A percentile compares a stretch with the other conserved stretches of the same genome.
Evolutionary conservation across 306 rosid species (phyloP).

Genomic region (Quercus bicolor): DNA sequence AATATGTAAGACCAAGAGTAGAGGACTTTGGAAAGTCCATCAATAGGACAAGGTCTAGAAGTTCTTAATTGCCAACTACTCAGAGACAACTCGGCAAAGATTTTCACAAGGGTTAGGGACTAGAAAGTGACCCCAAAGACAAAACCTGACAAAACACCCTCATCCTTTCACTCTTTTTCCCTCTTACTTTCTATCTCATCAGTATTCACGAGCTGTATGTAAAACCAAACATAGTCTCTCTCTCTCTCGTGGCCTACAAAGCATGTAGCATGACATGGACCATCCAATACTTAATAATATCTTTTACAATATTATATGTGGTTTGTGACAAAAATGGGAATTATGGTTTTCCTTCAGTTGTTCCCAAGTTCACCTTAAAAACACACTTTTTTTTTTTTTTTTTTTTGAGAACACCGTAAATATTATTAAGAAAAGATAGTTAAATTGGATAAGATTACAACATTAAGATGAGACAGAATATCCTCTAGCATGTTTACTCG

Average conservation of each 20-base stretch:
- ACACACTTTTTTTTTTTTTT: too few relatives aligned
- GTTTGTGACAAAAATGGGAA: constrained; percentile 17
- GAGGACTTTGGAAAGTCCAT: constrained; percentile 40
- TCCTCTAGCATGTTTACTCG: too few relatives aligned
- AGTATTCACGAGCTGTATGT: constrained; percentile 60
- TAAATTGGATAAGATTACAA: too few relatives aligned
- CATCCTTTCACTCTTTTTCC: not conserved
- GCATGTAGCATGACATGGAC: constrained; percentile 48
- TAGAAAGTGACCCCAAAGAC: constrained; percentile 27
- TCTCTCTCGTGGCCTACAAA: not conserved
- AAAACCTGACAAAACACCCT: constrained; percentile 46
- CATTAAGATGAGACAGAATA: too few relatives aligned
- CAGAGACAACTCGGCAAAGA: constrained; percentile 48
- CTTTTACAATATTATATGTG: constrained; percentile 31
- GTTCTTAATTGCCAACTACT: constrained; percentile 44
- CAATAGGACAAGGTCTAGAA: constrained; percentile 21
- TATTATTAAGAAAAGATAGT: too few relatives aligned
- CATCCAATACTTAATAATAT: constrained; percentile 22
- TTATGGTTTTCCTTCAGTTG: not conserved
- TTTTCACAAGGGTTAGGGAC: constrained; percentile 32
- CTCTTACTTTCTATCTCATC: constrained; percentile 45
- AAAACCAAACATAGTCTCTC: constrained; percentile 23
- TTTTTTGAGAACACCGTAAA: too few relatives aligned
- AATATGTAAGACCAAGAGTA: not conserved
- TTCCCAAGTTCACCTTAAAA: too few relatives aligned